Evolutionary conservation across 495 filamentous ascomycete species (phyloP).

Genomic region (Trichoderma orchidacearum): DNA sequence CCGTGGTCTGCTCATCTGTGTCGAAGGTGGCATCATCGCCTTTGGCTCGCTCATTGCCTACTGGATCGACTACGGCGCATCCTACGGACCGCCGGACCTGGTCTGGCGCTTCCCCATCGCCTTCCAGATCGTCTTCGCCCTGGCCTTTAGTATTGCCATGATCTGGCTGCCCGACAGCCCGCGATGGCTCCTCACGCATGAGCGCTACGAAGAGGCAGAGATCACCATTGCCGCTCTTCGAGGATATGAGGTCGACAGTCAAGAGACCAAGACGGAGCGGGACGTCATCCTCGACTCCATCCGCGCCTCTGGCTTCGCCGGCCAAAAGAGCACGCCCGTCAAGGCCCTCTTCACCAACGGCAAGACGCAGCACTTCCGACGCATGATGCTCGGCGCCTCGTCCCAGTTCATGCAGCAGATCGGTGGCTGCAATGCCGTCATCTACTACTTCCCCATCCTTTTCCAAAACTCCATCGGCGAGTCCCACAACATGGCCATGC

Average conservation of each 20-base stretch:
- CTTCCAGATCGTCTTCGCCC: conserved; percentile 52
- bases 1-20: conserved; percentile 65
- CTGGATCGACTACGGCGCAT: conserved; percentile 52
- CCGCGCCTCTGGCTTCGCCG: conserved; percentile 42
- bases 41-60: conserved; percentile 59
- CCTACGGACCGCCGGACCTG: conserved; percentile 42
- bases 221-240: conserved; percentile 56
- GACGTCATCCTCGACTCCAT: conserved; percentile 53
- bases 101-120: conserved; percentile 60
- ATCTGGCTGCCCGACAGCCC: conserved; percentile 43
- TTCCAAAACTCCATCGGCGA: conserved; percentile 51
- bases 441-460: conserved; percentile 72
- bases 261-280: conserved; percentile 41
- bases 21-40: conserved; percentile 61
- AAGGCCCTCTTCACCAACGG: conserved; percentile 45
- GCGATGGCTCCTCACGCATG: conserved; percentile 52
- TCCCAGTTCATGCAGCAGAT: conserved; percentile 71
- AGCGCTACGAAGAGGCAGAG: conserved; percentile 53
- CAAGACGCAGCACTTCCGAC: conserved; percentile 52
- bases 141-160: conserved; percentile 43
- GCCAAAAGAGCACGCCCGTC: conserved; percentile 38
- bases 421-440: conserved; percentile 64
- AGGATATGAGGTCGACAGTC: conserved; percentile 43
- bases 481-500: conserved; percentile 44
- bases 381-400: conserved; percentile 45